A percentile compares a stretch with the other conserved stretches of the same genome.
These are phyloP conservation scores for Dothistroma pini DNA, from an alignment of 2,329 filamentous ascomycete species.

Conservation along the genomic window DNA sequence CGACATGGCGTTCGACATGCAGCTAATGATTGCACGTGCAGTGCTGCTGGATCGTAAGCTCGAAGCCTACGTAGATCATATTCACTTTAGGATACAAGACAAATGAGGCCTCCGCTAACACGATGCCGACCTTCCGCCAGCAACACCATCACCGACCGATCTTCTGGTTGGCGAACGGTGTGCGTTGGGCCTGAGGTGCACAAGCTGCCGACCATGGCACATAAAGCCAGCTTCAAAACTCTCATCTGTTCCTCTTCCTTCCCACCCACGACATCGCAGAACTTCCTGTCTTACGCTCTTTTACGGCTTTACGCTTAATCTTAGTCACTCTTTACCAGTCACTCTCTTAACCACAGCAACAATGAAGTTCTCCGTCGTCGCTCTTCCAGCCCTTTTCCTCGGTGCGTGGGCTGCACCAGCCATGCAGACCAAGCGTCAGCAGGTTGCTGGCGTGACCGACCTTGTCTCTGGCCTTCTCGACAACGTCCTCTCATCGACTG, in stretches of 20 bases:
- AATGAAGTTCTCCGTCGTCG: constrained; percentile 23
- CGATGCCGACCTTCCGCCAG: not conserved
- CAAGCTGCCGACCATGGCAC: constrained; percentile 22
- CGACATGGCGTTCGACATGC: not conserved
- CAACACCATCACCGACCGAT: not conserved
- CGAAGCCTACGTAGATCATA: not conserved
- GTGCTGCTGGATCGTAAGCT: not conserved
- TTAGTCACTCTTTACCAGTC: constrained; percentile 18
- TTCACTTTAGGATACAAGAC: not conserved
- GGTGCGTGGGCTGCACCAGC: constrained; percentile 18
- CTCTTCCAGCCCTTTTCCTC: constrained; percentile 18
- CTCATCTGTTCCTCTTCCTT: not conserved
- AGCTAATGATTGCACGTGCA: not conserved
- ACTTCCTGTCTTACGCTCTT: constrained; percentile 8
- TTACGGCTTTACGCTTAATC: constrained; percentile 9
- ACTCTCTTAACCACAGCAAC: constrained; percentile 20
- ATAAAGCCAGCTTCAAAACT: constrained; percentile 6
- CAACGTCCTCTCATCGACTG: constrained; percentile 13
- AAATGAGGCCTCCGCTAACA: not conserved
- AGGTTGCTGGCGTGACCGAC: constrained; percentile 9
- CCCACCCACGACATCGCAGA: constrained; percentile 3
- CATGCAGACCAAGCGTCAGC: constrained; percentile 13
- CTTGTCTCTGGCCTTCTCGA: constrained; percentile 12
- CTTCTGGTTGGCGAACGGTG: not conserved
- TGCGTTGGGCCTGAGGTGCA: not conserved